Evolutionary conservation across 768 basidiomycete genomes (phyloP), one percentile per base, ranked within the genome.

Genomic region (Tulasnella sp.): DNA sequence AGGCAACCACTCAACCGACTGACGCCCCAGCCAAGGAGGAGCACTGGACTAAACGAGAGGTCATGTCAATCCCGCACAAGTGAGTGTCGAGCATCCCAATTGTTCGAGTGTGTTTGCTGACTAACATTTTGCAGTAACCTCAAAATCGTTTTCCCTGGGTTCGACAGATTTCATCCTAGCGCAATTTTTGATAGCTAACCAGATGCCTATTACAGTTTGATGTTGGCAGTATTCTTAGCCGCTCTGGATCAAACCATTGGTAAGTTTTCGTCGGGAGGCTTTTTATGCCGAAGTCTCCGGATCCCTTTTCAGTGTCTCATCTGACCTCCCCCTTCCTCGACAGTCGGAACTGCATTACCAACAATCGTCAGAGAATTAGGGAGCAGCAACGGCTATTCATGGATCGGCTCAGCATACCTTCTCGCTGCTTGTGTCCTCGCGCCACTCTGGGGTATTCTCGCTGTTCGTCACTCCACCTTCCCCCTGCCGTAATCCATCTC

Each of bases 361-460:
- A 91, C 90, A 0, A 92, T 93, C 71, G 89, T 91, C 14, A 81
- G 80, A n/a, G 81, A 90, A 31, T 85, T 93, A 0, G 88, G 90
- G 64, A 91, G 89, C 36, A 90, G 89, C 6, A 85, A 81, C 17
- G 84, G 85, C 45, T 92, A 93, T 78, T 88, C 90, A 71, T 93
- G 92, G 91, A 89, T 92, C 49, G 90, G 90, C 75, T 80, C 73
- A 6, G 89, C 93, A 37, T 94, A 94, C 81, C 83, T 94, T 31
- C 87, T 94, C 29, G 86, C 90, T 0, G 88, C 90, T 7, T 79
- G 78, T 1, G 75, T 45, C 17, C 29, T 39, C 37, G 75, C 68
- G 29, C 75, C 75, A 42, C 75, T 76, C 0, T 76, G 75, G 75
- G 75, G 67, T 2, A 68, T 76, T 45, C 40, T 76, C 9, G 68